These are phyloP conservation scores for Paradendryphiella salina DNA, from an alignment of 2,329 filamentous ascomycete genomes.

Conservation along the genomic window DNA sequence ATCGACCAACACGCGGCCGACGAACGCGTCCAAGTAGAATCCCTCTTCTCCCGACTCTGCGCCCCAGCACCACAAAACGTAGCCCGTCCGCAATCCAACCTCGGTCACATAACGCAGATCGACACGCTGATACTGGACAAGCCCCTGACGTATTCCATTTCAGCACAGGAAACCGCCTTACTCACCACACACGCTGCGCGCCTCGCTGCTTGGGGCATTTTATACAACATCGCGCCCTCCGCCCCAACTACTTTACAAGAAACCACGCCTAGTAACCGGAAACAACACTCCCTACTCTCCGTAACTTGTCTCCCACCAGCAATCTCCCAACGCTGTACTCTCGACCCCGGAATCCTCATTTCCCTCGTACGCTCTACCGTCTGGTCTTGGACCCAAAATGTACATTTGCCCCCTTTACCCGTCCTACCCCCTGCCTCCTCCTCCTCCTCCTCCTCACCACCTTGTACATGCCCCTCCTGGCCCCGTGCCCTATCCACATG, in stretches of 20 bases:
- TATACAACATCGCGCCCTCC: constrained; percentile 57
- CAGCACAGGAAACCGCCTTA: constrained; percentile 61
- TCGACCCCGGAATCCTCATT: constrained; percentile 71
- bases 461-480: too few relatives aligned
- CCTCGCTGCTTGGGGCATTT: constrained; percentile 76
- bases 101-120: constrained; percentile 38
- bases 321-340: constrained; percentile 74
- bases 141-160: constrained; percentile 67
- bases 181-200: constrained; percentile 59
- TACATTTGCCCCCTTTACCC: constrained; percentile 1
- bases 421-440: not conserved
- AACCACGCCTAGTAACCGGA: not conserved
- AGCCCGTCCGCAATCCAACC: constrained; percentile 40
- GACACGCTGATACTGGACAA: constrained; percentile 48
- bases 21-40: constrained; percentile 80
- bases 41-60: constrained; percentile 65
- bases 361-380: constrained; percentile 74
- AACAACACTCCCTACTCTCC: constrained; percentile 41
- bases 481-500: constrained; percentile 62
- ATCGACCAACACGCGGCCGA: constrained; percentile 96
- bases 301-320: constrained; percentile 67
- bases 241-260: not conserved
- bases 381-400: constrained; percentile 59
- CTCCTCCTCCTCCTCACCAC: too few relatives aligned
- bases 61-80: constrained; percentile 16